These are phyloP conservation scores for Beauveria varroae DNA, from an alignment of 2,329 filamentous ascomycete species.

Conservation along the genomic window DNA sequence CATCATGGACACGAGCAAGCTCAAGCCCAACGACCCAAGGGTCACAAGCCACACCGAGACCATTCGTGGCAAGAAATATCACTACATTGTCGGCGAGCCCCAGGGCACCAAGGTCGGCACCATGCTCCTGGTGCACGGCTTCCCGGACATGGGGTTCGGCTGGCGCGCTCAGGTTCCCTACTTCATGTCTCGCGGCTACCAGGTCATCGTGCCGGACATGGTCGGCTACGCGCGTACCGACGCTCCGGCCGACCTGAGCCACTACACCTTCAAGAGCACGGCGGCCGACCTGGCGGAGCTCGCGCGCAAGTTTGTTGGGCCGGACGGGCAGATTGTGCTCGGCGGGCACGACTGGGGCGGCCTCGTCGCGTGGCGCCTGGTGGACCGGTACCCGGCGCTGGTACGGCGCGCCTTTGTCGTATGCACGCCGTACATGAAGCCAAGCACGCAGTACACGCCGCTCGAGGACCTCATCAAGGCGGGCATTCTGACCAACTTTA, in stretches of 20 bases:
- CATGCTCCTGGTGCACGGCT: constrained; percentile 61
- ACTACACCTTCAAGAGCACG: constrained; percentile 66
- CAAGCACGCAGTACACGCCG: constrained; percentile 42
- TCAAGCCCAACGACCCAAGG: constrained; percentile 44
- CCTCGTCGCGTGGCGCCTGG: constrained; percentile 64
- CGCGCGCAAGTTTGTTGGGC: constrained; percentile 44
- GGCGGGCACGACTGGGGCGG: constrained; percentile 95
- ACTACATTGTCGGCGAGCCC: constrained; percentile 50
- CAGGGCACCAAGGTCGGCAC: constrained; percentile 36
- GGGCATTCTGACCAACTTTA: constrained; percentile 57
- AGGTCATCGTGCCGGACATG: constrained; percentile 79
- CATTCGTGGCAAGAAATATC: constrained; percentile 51
- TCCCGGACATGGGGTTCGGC: constrained; percentile 73
- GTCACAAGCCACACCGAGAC: constrained; percentile 25
- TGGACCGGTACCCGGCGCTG: constrained; percentile 65
- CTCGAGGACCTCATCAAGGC: constrained; percentile 52
- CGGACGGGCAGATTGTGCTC: constrained; percentile 57
- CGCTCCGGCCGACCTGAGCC: constrained; percentile 51
- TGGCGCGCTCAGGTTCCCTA: constrained; percentile 87
- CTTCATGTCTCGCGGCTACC: constrained; percentile 62
- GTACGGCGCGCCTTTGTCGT: constrained; percentile 70
- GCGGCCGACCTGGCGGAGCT: constrained; percentile 70
- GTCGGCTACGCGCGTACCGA: constrained; percentile 77
- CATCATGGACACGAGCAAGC: constrained; percentile 51
- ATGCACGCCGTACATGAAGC: constrained; percentile 66